phyloP scores from a whole-genome alignment of 768 basidiomycete species.

The Boletales sp. region DNA sequence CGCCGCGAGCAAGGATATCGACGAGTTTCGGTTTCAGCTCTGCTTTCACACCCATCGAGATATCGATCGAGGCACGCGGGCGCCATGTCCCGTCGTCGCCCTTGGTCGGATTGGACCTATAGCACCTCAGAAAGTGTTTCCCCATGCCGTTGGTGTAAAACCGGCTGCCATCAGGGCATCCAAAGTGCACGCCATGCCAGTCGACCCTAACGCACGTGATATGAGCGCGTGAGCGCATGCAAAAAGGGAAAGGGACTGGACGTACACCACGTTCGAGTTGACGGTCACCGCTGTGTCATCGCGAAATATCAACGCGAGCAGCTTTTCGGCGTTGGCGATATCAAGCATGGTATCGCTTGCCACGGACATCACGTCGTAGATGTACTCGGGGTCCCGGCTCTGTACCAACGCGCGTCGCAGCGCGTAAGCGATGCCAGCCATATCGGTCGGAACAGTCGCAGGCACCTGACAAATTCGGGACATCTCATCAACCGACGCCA shows the following conservation, averaged over 20 bases:
- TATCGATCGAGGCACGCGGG: slow-evolving; percentile 15
- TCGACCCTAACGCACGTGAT: slow-evolving; percentile 11
- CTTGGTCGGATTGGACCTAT: slow-evolving; percentile 21
- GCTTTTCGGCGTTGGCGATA: slow-evolving; percentile 15
- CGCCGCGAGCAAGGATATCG: slow-evolving; percentile 11
- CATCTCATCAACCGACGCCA: not conserved
- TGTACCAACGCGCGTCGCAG: slow-evolving; percentile 15
- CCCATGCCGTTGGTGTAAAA: slow-evolving; percentile 13
- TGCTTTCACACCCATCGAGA: slow-evolving; percentile 22
- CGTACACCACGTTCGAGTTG: slow-evolving; percentile 24
- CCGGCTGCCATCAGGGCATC: slow-evolving; percentile 14
- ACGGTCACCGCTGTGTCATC: slow-evolving; percentile 10
- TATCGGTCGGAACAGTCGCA: slow-evolving; percentile 14
- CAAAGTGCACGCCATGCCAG: slow-evolving; percentile 22
- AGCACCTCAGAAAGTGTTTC: slow-evolving; percentile 22
- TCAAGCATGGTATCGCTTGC: slow-evolving; percentile 18
- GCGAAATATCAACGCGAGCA: slow-evolving; percentile 9
- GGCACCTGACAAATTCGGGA: slow-evolving; percentile 2
- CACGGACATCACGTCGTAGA: slow-evolving; percentile 17
- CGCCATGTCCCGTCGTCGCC: slow-evolving; percentile 17
- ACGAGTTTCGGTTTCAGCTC: slow-evolving; percentile 17
- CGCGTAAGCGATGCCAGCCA: slow-evolving; percentile 14
- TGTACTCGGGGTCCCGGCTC: slow-evolving; percentile 11
- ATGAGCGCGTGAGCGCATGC: too few species aligned
- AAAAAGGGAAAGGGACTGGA: not conserved